phyloP scores from a whole-genome alignment of 768 basidiomycete genomes.

The Phylloporus arenicola region DNA sequence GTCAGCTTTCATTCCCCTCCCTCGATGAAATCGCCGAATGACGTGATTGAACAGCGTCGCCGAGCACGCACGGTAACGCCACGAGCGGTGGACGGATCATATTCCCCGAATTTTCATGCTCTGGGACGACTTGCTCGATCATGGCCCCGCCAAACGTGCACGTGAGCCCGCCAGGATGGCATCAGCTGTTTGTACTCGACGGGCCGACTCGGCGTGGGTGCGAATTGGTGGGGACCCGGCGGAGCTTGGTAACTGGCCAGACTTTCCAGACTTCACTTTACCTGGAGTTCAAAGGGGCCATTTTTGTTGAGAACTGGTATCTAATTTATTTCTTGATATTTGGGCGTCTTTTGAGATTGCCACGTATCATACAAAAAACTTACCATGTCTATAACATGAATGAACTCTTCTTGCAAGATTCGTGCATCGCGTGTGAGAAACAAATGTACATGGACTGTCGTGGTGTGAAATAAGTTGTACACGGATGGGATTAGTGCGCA shows the following conservation, averaged over 20 bases:
- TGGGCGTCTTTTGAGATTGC: too few relatives aligned
- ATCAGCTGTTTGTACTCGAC: slow-evolving; percentile 70
- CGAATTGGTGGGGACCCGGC: slow-evolving; percentile 76
- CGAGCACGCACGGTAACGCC: slow-evolving; percentile 72
- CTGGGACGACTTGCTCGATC: slow-evolving; percentile 70
- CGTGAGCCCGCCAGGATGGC: slow-evolving; percentile 72
- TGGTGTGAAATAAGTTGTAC: too few relatives aligned
- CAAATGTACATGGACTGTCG: too few relatives aligned
- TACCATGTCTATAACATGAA: too few relatives aligned
- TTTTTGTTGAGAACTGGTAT: too few relatives aligned
- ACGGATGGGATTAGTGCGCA: slow-evolving; percentile 2
- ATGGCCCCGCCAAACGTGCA: slow-evolving; percentile 68
- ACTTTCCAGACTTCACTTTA: slow-evolving; percentile 57
- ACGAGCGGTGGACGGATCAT: slow-evolving; percentile 65
- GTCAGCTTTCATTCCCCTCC: slow-evolving; percentile 32
- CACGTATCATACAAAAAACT: too few relatives aligned
- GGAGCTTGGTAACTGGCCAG: slow-evolving; percentile 67
- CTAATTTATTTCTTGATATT: too few relatives aligned
- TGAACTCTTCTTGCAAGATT: too few relatives aligned
- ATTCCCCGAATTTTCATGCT: slow-evolving; percentile 67
- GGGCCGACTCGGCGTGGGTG: slow-evolving; percentile 70
- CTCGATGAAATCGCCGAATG: not conserved
- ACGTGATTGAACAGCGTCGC: slow-evolving; percentile 44
- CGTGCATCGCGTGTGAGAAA: too few relatives aligned
- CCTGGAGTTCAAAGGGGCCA: too few relatives aligned